Conservation (phyloP, 202 grass and related monocot genomes). For the Setaria italica region DNA sequence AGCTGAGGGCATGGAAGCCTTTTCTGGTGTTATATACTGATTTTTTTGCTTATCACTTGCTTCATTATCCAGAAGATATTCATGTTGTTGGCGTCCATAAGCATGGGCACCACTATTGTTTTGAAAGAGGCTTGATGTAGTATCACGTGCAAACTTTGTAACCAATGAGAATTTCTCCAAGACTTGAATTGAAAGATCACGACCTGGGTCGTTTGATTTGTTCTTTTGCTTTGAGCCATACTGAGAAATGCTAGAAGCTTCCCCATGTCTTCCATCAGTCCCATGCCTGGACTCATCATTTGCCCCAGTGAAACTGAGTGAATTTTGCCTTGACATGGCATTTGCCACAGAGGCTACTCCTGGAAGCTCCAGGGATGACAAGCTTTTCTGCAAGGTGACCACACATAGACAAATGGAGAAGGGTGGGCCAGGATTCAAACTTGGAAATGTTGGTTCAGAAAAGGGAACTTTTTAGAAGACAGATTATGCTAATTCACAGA, state of each 20-base stretch:
- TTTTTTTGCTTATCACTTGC: constrained; percentile 56
- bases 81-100: constrained; percentile 68
- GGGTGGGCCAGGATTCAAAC: constrained; percentile 8
- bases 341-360: constrained; percentile 78
- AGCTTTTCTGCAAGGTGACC: constrained; percentile 73
- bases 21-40: constrained; percentile 54
- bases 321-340: constrained; percentile 70
- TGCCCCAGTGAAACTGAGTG: constrained; percentile 60
- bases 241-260: constrained; percentile 57
- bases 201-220: constrained; percentile 75
- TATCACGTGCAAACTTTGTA: constrained; percentile 94
- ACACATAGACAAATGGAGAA: constrained; percentile 20
- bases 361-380: constrained; percentile 95
- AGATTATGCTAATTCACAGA: neutral
- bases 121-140: constrained; percentile 84
- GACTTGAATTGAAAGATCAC: constrained; percentile 87
- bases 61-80: constrained; percentile 53
- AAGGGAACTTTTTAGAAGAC: neutral
- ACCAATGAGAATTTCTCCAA: constrained; percentile 98
- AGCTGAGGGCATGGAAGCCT: constrained; percentile 52
- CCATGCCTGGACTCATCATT: constrained; percentile 50
- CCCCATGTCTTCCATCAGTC: constrained; percentile 51
- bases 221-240: constrained; percentile 68
- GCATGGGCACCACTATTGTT: constrained; percentile 63
- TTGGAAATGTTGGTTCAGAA: constrained; percentile 16